Evolutionary conservation across 768 basidiomycete genomes (phyloP).

Genomic region (Pleurotus salmoneostramineus): DNA sequence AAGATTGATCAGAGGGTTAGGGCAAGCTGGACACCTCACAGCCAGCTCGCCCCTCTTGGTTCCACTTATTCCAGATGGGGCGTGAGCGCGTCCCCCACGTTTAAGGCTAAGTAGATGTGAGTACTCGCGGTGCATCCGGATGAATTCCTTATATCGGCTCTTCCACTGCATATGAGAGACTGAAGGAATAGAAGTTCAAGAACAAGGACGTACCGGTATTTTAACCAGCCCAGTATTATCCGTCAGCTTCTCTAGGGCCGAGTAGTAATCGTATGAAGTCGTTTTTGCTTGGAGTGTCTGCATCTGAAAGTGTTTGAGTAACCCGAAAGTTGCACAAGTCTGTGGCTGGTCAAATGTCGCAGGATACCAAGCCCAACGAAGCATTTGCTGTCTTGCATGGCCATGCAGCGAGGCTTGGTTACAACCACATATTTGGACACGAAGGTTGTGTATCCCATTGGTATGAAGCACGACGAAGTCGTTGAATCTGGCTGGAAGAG

Average conservation of each 20-base stretch:
- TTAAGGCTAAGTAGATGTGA: conserved; percentile 13
- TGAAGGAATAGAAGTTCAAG: background rate
- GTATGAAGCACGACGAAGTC: conserved; percentile 4
- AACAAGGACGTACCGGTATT: background rate
- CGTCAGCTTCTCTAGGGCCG: background rate
- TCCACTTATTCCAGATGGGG: conserved; percentile 8
- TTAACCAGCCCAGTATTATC: background rate
- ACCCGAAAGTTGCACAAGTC: conserved; percentile 6
- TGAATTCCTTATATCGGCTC: conserved; percentile 13
- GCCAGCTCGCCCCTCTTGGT: conserved; percentile 16
- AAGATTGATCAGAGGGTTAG: conserved; percentile 19
- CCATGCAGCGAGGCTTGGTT: background rate
- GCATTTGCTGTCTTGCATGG: background rate
- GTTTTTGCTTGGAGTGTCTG: conserved; percentile 7
- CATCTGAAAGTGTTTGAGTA: conserved; percentile 2
- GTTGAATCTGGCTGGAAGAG: background rate
- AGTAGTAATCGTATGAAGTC: conserved; percentile 17
- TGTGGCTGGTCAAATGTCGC: conserved; percentile 5
- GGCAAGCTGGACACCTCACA: conserved; percentile 24
- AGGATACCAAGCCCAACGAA: background rate
- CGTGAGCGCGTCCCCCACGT: conserved; percentile 12
- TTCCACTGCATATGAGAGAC: background rate
- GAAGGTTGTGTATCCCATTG: background rate
- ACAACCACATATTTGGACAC: conserved; percentile 4
- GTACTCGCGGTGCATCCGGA: too few species aligned